phyloP scores from a whole-genome alignment of 345 rosid species.

The Brassica napus region DNA sequence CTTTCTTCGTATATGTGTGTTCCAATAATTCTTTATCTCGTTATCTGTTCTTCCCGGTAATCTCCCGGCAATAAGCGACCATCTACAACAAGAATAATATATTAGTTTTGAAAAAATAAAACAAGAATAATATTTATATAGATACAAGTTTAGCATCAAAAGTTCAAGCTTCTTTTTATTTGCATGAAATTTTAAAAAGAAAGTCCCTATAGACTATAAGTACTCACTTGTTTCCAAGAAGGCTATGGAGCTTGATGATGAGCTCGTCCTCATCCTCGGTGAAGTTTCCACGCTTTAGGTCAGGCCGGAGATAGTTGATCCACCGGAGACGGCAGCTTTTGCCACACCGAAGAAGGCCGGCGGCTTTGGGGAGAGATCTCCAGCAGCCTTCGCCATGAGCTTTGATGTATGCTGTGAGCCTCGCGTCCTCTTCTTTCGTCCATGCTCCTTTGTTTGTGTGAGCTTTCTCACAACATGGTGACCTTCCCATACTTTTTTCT shows the following conservation, averaged over 20 bases:
- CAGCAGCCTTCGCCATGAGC: conserved; percentile 76
- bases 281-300: conserved; percentile 70
- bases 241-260: conserved; percentile 68
- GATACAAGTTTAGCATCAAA: not conserved
- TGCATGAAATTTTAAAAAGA: not conserved
- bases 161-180: not conserved
- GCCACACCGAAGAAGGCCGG: conserved; percentile 71
- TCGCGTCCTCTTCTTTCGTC: conserved; percentile 58
- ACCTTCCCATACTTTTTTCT: conserved; percentile 55
- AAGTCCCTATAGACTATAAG: not conserved
- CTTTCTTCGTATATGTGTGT: conserved; percentile 84
- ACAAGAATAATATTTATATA: not conserved
- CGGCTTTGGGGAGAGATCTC: conserved; percentile 72
- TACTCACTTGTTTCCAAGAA: conserved; percentile 65
- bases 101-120: not conserved
- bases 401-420: conserved; percentile 60
- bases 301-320: conserved; percentile 71
- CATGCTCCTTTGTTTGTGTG: conserved; percentile 79
- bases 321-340: conserved; percentile 77
- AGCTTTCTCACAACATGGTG: conserved; percentile 75
- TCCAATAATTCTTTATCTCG: conserved; percentile 89
- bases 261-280: conserved; percentile 67
- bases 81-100: conserved; percentile 41
- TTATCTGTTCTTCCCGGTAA: conserved; percentile 89
- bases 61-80: conserved; percentile 86